These are phyloP conservation scores for Candida xiaguanensis DNA, from an alignment of 805 yeast genomes.

Conservation along the genomic window DNA sequence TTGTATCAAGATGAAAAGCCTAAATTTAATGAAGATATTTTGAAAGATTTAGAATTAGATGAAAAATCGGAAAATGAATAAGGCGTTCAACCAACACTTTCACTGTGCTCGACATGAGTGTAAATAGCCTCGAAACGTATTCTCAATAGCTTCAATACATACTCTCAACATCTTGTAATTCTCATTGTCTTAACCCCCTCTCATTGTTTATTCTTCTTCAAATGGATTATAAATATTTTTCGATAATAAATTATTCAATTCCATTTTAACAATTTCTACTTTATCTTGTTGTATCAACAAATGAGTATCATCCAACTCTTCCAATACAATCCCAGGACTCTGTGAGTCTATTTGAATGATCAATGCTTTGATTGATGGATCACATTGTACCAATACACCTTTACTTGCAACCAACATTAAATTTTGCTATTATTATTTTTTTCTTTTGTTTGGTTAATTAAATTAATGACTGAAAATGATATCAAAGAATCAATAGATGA, in stretches of 20 bases:
- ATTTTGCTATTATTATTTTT: constrained; percentile 2
- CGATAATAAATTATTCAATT: constrained; percentile 70
- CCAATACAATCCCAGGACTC: constrained; percentile 61
- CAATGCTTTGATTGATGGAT: constrained; percentile 88
- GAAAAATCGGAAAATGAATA: neutral
- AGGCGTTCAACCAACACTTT: too few species aligned
- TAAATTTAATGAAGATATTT: constrained; percentile 25
- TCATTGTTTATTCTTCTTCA: constrained; percentile 58
- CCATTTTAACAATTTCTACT: constrained; percentile 71
- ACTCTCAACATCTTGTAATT: too few species aligned
- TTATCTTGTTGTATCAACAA: constrained; percentile 73
- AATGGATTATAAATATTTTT: constrained; percentile 83
- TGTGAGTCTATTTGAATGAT: constrained; percentile 78
- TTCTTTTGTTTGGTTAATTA: neutral
- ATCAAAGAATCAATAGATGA: neutral
- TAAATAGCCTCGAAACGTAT: too few species aligned
- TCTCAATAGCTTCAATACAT: too few species aligned
- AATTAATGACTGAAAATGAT: neutral
- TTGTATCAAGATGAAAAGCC: constrained; percentile 18
- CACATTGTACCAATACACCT: constrained; percentile 54
- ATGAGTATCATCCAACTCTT: constrained; percentile 91
- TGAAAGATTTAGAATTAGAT: constrained; percentile 16
- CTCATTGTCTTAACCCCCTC: neutral
- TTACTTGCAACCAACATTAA: constrained; percentile 45
- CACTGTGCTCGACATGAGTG: too few species aligned